Percentiles rank a stretch among this genome's conserved stretches.
Evolutionary conservation across 2,329 filamentous ascomycete genomes (phyloP).

Genomic region (Periconia macrospinosa): DNA sequence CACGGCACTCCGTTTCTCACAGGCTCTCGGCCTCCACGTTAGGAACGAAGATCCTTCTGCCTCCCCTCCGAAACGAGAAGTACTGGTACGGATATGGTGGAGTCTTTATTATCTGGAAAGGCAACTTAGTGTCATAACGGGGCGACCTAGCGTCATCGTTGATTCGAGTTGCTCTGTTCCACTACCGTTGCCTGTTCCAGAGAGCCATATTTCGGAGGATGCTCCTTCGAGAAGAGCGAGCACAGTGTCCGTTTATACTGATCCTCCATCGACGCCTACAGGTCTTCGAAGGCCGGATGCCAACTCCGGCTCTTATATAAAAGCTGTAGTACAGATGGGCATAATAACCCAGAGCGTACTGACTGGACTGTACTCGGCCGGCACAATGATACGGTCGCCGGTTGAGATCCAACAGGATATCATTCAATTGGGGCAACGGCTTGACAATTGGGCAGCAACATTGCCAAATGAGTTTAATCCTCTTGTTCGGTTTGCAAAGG

Average conservation of each 20-base stretch:
- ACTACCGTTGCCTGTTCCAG: constrained; percentile 29
- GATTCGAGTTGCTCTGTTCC: constrained; percentile 40
- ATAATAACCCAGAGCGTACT: constrained; percentile 40
- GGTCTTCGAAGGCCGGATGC: constrained; percentile 5
- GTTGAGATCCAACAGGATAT: constrained; percentile 39
- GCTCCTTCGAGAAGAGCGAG: constrained; percentile 9
- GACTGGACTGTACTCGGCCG: constrained; percentile 40
- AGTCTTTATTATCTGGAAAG: constrained; percentile 44
- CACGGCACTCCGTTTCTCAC: constrained; percentile 40
- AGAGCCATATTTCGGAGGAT: constrained; percentile 18
- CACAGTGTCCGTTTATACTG: constrained; percentile 3
- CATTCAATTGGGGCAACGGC: constrained; percentile 29
- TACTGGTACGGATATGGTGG: constrained; percentile 46
- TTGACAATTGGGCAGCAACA: constrained; percentile 38
- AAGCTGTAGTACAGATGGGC: constrained; percentile 28
- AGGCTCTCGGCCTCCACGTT: constrained; percentile 44
- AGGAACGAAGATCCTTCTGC: constrained; percentile 38
- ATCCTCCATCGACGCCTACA: constrained; percentile 3
- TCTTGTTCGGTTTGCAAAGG: constrained; percentile 5
- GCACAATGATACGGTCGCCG: constrained; percentile 34
- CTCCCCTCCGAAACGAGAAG: constrained; percentile 35
- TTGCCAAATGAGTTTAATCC: constrained; percentile 37
- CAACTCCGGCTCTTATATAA: constrained; percentile 30
- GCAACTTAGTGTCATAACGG: constrained; percentile 43
- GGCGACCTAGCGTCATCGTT: constrained; percentile 43